These are phyloP conservation scores for Neocallimastix lanati DNA, from an alignment of 192 early-diverging fungal species.

Conservation along the genomic window DNA sequence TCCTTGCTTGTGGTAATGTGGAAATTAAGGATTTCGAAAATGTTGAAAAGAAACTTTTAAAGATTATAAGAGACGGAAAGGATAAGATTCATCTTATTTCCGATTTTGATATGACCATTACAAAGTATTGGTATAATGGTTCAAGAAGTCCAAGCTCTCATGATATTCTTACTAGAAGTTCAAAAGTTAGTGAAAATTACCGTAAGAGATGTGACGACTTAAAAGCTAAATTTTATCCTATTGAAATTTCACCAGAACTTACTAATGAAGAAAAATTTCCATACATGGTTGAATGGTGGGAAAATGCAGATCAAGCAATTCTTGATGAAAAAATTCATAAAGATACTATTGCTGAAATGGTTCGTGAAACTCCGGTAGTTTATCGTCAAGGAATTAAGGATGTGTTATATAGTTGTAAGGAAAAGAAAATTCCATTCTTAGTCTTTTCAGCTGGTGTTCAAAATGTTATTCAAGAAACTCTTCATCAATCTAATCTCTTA, in stretches of 20 bases:
- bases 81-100: conserved; percentile 28
- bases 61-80: conserved; percentile 26
- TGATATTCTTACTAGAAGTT: conserved; percentile 2
- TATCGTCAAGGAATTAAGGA: conserved; percentile 20
- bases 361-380: conserved; percentile 19
- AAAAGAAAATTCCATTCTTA: conserved; percentile 29
- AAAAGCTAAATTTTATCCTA: conserved; percentile 49
- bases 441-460: conserved; percentile 55
- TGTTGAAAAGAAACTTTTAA: conserved; percentile 17
- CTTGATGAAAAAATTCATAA: conserved; percentile 23
- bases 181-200: not conserved
- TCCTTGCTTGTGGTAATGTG: not conserved
- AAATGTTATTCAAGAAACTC: conserved; percentile 44
- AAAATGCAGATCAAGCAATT: conserved; percentile 31
- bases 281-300: conserved; percentile 60
- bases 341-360: conserved; percentile 26
- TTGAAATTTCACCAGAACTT: conserved; percentile 33
- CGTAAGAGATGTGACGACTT: conserved; percentile 12
- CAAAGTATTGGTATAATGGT: conserved; percentile 21
- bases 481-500: conserved; percentile 17
- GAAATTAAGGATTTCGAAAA: conserved; percentile 13
- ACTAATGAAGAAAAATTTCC: conserved; percentile 32
- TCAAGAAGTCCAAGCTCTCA: conserved; percentile 16
- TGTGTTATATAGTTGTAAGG: conserved; percentile 14
- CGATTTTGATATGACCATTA: conserved; percentile 65